Evolutionary conservation across 1,284 basidiomycete species (phyloP).

Genomic region (Sporisorium sorghi): DNA sequence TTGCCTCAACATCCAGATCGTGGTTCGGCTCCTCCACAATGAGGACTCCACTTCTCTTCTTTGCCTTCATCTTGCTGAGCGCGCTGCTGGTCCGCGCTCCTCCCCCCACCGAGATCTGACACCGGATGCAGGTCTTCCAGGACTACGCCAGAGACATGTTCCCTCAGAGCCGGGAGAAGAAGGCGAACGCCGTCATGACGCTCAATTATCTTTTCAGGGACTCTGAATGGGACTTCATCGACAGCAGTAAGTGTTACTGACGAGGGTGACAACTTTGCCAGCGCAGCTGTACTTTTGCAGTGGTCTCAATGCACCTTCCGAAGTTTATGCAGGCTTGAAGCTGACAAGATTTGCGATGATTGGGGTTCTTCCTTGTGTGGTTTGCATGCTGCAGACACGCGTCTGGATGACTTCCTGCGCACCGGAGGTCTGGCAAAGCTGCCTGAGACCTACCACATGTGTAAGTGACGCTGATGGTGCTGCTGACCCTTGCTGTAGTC

Average conservation of each 20-base stretch:
- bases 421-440: slow-evolving; percentile 5
- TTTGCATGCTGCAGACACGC: neutral
- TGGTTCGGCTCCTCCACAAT: neutral
- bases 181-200: slow-evolving; percentile 8
- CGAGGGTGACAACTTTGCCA: no score
- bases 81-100: neutral
- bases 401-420: slow-evolving; percentile 12
- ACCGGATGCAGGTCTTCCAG: slow-evolving; percentile 12
- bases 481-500: neutral
- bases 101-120: neutral
- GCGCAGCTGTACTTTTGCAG: no score
- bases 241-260: no score
- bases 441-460: no score
- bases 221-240: neutral
- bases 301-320: no score
- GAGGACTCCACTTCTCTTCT: neutral
- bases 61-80: neutral
- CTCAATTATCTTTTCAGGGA: slow-evolving; percentile 15
- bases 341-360: no score
- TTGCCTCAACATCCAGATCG: neutral
- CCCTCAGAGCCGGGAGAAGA: neutral
- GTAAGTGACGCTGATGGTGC: no score
- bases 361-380: no score
- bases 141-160: neutral
- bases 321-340: no score